Conservation (phyloP, 2,329 filamentous ascomycete genomes). For the Cladophialophora immunda region DNA sequence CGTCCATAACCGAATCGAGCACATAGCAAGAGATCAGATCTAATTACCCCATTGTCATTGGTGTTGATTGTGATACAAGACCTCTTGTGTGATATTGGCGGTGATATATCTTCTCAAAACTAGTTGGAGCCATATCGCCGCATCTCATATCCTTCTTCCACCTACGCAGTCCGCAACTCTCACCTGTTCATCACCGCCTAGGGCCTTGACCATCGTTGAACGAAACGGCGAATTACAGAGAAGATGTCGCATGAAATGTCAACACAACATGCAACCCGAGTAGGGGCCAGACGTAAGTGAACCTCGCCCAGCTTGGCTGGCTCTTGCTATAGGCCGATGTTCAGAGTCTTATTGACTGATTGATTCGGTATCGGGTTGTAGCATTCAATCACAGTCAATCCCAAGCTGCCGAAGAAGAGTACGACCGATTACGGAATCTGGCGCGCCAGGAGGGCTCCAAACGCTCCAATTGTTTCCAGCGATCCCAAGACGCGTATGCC, state of each 20-base stretch:
- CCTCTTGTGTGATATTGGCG: background rate
- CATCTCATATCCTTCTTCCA: background rate
- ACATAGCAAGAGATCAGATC: background rate
- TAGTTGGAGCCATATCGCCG: background rate
- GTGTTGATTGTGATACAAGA: background rate
- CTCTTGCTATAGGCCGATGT: background rate
- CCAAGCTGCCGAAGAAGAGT: conserved; percentile 79
- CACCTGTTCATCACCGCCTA: background rate
- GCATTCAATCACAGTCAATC: conserved; percentile 79
- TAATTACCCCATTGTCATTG: background rate
- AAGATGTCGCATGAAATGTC: conserved; percentile 54
- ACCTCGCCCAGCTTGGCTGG: background rate
- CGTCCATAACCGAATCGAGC: background rate
- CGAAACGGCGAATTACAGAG: background rate
- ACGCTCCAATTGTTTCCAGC: conserved; percentile 79
- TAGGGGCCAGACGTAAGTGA: conserved; percentile 39
- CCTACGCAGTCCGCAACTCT: background rate
- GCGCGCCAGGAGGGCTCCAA: conserved; percentile 83
- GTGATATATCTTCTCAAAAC: background rate
- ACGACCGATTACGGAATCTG: conserved; percentile 86
- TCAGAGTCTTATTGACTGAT: conserved; percentile 6
- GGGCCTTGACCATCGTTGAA: background rate
- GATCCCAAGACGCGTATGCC: conserved; percentile 81
- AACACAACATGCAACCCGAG: conserved; percentile 47
- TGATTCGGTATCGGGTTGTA: conserved; percentile 46